Percentiles rank a stretch among this genome's conserved stretches.
Evolutionary conservation across 345 rosid species (phyloP).

Genomic region (Aquilaria malaccensis): DNA sequence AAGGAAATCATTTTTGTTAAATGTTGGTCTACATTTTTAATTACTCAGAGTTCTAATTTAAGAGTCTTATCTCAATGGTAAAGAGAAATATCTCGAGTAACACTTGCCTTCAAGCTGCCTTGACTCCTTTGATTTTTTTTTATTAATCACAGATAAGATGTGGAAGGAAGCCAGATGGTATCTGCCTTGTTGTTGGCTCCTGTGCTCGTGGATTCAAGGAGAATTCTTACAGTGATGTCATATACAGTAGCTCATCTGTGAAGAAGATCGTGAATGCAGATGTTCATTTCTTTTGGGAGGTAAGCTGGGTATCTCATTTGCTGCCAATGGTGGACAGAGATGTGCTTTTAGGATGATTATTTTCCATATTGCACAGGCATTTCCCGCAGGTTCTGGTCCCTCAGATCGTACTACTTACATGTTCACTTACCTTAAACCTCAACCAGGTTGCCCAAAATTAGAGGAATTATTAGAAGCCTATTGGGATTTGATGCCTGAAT

Average conservation of each 20-base stretch:
- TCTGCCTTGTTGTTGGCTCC: constrained; percentile 96
- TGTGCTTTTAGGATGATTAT: constrained; percentile 5
- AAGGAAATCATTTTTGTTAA: too few relatives aligned
- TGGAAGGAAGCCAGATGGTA: constrained; percentile 87
- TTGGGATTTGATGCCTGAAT: constrained; percentile 87
- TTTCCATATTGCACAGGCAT: constrained; percentile 51
- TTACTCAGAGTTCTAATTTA: too few relatives aligned
- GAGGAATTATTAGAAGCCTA: constrained; percentile 84
- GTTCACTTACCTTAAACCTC: constrained; percentile 90
- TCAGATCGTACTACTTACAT: constrained; percentile 90
- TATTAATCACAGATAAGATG: constrained; percentile 53
- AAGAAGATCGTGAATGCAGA: constrained; percentile 57
- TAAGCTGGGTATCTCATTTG: constrained; percentile 18
- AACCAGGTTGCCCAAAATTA: constrained; percentile 60
- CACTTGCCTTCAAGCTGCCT: background rate
- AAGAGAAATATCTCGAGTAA: too few relatives aligned
- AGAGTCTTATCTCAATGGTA: too few relatives aligned
- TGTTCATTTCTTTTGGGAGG: constrained; percentile 96
- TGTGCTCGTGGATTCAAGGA: constrained; percentile 82
- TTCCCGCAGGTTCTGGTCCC: constrained; percentile 94
- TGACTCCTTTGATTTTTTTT: constrained; percentile 2
- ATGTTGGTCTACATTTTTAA: too few relatives aligned
- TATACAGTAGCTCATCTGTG: constrained; percentile 69
- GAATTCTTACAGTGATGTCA: constrained; percentile 76
- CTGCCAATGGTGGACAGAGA: background rate